These are phyloP conservation scores for Plasmodium malariae DNA, from an alignment of 169 alveolate species.

Conservation along the genomic window DNA sequence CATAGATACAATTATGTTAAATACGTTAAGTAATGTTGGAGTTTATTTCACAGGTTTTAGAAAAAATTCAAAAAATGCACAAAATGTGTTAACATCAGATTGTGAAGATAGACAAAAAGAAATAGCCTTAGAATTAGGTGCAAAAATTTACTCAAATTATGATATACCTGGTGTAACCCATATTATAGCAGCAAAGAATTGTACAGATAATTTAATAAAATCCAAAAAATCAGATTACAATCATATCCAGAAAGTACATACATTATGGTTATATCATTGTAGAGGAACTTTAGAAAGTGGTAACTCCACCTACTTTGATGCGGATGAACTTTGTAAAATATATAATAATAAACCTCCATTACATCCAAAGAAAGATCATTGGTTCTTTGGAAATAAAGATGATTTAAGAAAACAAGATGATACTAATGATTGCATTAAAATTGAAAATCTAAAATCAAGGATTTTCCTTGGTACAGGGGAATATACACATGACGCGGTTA, in stretches of 20 bases:
- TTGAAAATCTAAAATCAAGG: slow-evolving; percentile 83
- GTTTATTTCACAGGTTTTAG: slow-evolving; percentile 92
- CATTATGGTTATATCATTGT: slow-evolving; percentile 93
- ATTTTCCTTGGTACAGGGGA: slow-evolving; percentile 90
- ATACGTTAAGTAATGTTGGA: slow-evolving; percentile 87
- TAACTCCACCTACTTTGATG: slow-evolving; percentile 87
- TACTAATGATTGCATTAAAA: slow-evolving; percentile 76
- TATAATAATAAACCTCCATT: slow-evolving; percentile 90
- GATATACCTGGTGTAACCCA: slow-evolving; percentile 90
- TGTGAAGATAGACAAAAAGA: slow-evolving; percentile 92
- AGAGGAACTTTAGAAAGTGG: slow-evolving; percentile 90
- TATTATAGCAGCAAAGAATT: slow-evolving; percentile 92
- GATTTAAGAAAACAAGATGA: slow-evolving; percentile 78
- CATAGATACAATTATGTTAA: slow-evolving; percentile 84
- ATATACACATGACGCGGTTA: slow-evolving; percentile 90
- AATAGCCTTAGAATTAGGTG: slow-evolving; percentile 91
- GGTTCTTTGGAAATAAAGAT: slow-evolving; percentile 84
- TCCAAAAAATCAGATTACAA: slow-evolving; percentile 84
- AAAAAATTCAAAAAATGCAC: slow-evolving; percentile 87
- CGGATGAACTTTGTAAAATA: slow-evolving; percentile 89
- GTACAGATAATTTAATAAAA: slow-evolving; percentile 90
- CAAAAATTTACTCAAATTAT: slow-evolving; percentile 85
- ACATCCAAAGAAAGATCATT: slow-evolving; percentile 92
- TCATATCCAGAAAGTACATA: slow-evolving; percentile 90
- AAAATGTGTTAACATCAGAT: slow-evolving; percentile 88